Percentiles rank a stretch among this genome's conserved stretches.
phyloP scores from a whole-genome alignment of 2,329 filamentous ascomycete genomes.

The Pyrenophora tritici-repentis region DNA sequence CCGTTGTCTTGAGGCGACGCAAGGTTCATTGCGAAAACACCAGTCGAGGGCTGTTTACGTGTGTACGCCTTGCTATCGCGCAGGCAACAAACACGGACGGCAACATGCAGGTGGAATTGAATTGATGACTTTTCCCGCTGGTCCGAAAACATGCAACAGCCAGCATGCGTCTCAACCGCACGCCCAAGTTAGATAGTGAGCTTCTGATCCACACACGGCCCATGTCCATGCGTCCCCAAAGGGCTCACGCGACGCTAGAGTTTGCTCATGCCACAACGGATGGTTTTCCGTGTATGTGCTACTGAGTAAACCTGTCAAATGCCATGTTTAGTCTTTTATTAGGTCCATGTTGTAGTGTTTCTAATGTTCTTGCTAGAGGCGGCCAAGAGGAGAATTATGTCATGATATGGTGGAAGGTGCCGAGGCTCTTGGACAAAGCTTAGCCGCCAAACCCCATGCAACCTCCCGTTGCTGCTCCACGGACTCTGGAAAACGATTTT shows the following conservation, averaged over 20 bases:
- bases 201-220: slow-evolving; percentile 14
- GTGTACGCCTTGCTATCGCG: not conserved
- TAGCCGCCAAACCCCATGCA: slow-evolving; percentile 27
- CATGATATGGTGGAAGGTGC: slow-evolving; percentile 30
- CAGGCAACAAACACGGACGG: slow-evolving; percentile 16
- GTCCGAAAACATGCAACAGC: slow-evolving; percentile 26
- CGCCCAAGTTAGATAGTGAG: slow-evolving; percentile 13
- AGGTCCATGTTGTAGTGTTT: no score
- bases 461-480: slow-evolving; percentile 19
- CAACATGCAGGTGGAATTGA: slow-evolving; percentile 15
- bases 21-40: no score
- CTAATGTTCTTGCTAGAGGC: not conserved
- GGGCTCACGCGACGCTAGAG: slow-evolving; percentile 8
- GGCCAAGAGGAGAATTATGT: slow-evolving; percentile 15
- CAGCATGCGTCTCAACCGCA: slow-evolving; percentile 21
- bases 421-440: slow-evolving; percentile 39
- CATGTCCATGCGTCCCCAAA: slow-evolving; percentile 13
- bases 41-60: not conserved
- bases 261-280: slow-evolving; percentile 3
- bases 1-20: no score
- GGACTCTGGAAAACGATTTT: slow-evolving; percentile 8
- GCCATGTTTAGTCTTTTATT: not conserved
- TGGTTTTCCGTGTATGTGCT: slow-evolving; percentile 1
- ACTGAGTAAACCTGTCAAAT: not conserved
- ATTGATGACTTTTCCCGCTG: slow-evolving; percentile 27